Evolutionary conservation across 2,329 filamentous ascomycete species (phyloP), one percentile per base, ranked within the genome.

Genomic region (Thielaviopsis musarum): DNA sequence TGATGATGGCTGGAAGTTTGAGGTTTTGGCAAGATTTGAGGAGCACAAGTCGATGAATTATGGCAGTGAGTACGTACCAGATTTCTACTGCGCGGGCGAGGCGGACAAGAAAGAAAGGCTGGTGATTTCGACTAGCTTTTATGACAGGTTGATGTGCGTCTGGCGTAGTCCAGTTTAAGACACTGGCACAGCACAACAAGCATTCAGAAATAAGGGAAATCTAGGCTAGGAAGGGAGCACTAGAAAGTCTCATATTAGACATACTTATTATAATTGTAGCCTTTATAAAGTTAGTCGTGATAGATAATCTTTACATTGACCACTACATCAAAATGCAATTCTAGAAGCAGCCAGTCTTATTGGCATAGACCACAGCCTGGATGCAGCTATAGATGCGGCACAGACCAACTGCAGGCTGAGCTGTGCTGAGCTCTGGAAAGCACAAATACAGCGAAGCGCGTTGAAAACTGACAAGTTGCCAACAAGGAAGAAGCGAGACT

Each of bases 11-110:
- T 89, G 84, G 79, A 67, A 66, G 1, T 83, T 93, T 60, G 73
- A 78, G 52, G 75, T 91, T 1, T 64, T 91, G 54, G 83, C 79
- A 0, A 79, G 77, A 57, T 95, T 95, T 66, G 85, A 88, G 65
- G 87, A 91, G 68, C 90, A 96, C 68, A 76, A 87, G 71, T 95
- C 89, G 69, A 95, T 96, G 89, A 95, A 95, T 66, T 97, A 97
- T 69, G 91, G 85, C 6, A 88, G 86, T 65, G 90, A 91, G 70
- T 79, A 82, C 61, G 76, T 79, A 64, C 76, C 76, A 1, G 66
- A 60, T 13, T 57, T 55, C 30, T 45, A 41, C 30, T 54, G 52
- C n/a, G 19, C 26, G 24, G 57, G 10, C n/a, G 51, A 55, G 22
- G 13, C 15, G 28, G 54, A 48, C 12, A 22, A 13, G 22, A 24